Evolutionary conservation across 768 basidiomycete species (phyloP).

Genomic region (Amanita polypyramis): DNA sequence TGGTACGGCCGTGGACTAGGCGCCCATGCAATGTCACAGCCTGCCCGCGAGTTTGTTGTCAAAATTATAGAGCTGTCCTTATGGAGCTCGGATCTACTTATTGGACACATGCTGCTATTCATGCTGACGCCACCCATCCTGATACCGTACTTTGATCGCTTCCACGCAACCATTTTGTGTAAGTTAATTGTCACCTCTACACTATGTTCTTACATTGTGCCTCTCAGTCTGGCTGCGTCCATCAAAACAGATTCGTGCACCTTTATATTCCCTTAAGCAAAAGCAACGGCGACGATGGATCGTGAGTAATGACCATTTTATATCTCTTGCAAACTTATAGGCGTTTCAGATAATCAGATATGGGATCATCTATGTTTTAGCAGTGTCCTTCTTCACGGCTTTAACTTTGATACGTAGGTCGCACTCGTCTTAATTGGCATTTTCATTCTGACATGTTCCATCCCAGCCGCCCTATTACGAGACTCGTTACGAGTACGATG

Average conservation of each 20-base stretch:
- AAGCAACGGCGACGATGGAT: conserved; percentile 85
- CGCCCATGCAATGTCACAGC: conserved; percentile 89
- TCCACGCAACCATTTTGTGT: conserved; percentile 91
- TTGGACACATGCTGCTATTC: conserved; percentile 82
- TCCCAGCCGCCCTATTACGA: conserved; percentile 53
- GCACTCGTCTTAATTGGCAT: conserved; percentile 4
- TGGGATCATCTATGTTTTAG: conserved; percentile 61
- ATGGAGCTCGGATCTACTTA: conserved; percentile 90
- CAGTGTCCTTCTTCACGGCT: conserved; percentile 60
- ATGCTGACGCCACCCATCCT: conserved; percentile 82
- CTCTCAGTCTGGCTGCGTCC: conserved; percentile 84
- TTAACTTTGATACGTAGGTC: conserved; percentile 72
- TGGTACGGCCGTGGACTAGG: conserved; percentile 97
- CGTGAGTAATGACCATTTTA: conserved; percentile 35
- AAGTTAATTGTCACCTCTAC: conserved; percentile 23
- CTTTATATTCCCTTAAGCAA: conserved; percentile 84
- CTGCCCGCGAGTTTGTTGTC: conserved; percentile 93
- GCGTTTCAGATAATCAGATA: conserved; percentile 67
- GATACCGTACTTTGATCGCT: conserved; percentile 83
- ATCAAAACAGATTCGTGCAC: conserved; percentile 88
- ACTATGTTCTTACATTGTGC: conserved; percentile 12
- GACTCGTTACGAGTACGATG: conserved; percentile 50
- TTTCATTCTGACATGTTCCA: conserved; percentile 6
- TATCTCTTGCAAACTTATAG: conserved; percentile 8
- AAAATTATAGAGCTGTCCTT: conserved; percentile 95